Percentiles rank a stretch among this genome's conserved stretches.
phyloP scores from a whole-genome alignment of 2,329 filamentous ascomycete genomes.

The Grosmannia huntii region DNA sequence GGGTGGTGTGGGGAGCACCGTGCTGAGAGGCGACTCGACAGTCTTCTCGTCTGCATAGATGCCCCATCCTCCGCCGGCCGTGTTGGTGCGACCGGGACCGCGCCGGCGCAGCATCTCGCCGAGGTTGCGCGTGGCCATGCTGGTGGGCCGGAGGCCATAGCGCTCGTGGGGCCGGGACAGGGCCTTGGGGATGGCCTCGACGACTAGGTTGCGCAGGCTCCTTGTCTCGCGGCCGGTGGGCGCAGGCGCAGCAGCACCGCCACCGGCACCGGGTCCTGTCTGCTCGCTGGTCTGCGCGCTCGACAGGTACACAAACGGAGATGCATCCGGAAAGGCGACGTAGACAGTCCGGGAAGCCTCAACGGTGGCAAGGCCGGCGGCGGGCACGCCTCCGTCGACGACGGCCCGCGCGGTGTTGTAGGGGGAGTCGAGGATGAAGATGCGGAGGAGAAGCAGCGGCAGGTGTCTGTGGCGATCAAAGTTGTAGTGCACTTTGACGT shows the following conservation, averaged over 20 bases:
- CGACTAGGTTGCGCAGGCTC: constrained; percentile 56
- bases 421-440: constrained; percentile 69
- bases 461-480: constrained; percentile 57
- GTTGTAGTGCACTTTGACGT: constrained; percentile 76
- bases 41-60: constrained; percentile 56
- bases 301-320: constrained; percentile 60
- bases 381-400: constrained; percentile 13
- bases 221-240: constrained; percentile 35
- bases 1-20: constrained; percentile 33
- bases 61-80: constrained; percentile 65
- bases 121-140: constrained; percentile 58
- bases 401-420: constrained; percentile 52
- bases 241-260: not conserved
- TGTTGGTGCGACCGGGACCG: constrained; percentile 57
- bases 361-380: constrained; percentile 27
- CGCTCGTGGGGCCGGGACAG: constrained; percentile 62
- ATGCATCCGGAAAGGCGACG: constrained; percentile 69
- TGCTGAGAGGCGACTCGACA: constrained; percentile 42
- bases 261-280: not conserved
- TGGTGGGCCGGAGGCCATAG: constrained; percentile 56
- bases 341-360: constrained; percentile 62
- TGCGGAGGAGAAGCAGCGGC: constrained; percentile 62
- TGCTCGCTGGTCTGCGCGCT: constrained; percentile 25
- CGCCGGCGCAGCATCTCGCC: constrained; percentile 54
- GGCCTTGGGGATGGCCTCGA: constrained; percentile 72